These are phyloP conservation scores for Pugionium dolabratum DNA, from an alignment of 345 rosid genomes.

Conservation along the genomic window DNA sequence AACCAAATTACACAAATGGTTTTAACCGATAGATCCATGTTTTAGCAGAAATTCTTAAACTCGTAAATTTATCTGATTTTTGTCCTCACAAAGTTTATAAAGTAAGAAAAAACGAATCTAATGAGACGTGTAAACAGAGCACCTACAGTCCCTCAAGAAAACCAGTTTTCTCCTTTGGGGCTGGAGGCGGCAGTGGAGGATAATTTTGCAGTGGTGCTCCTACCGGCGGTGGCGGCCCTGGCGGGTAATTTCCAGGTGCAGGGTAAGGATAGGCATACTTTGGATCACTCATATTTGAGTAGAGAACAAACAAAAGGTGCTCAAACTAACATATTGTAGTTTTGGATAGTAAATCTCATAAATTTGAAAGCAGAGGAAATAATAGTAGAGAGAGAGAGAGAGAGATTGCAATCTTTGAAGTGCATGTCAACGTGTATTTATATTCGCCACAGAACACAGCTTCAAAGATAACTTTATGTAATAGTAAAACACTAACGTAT, in stretches of 20 bases:
- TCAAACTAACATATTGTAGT: not conserved
- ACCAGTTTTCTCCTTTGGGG: conserved; percentile 43
- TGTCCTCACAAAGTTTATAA: no score
- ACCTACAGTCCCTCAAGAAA: conserved; percentile 60
- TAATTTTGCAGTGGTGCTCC: conserved; percentile 60
- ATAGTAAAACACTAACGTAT: not conserved
- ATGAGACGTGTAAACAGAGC: not conserved
- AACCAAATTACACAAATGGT: conserved; percentile 11
- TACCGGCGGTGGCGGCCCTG: conserved; percentile 49
- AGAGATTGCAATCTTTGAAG: conserved; percentile 6
- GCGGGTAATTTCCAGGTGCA: conserved; percentile 47
- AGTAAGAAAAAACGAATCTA: not conserved
- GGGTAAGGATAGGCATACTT: conserved; percentile 63
- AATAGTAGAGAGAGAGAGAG: conserved; percentile 3
- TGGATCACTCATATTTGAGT: conserved; percentile 43
- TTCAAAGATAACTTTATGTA: not conserved
- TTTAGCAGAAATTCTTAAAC: no score
- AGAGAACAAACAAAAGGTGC: not conserved
- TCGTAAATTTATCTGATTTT: no score
- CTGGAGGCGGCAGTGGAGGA: conserved; percentile 43
- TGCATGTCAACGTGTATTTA: conserved; percentile 26
- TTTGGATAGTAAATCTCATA: not conserved
- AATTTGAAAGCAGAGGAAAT: conserved; percentile 7
- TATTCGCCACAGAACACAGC: conserved; percentile 24
- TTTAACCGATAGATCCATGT: not conserved